Evolutionary conservation across 2,329 filamentous ascomycete genomes (phyloP), one percentile per base, ranked within the genome.

Genomic region (Exutisphaerella laricina): DNA sequence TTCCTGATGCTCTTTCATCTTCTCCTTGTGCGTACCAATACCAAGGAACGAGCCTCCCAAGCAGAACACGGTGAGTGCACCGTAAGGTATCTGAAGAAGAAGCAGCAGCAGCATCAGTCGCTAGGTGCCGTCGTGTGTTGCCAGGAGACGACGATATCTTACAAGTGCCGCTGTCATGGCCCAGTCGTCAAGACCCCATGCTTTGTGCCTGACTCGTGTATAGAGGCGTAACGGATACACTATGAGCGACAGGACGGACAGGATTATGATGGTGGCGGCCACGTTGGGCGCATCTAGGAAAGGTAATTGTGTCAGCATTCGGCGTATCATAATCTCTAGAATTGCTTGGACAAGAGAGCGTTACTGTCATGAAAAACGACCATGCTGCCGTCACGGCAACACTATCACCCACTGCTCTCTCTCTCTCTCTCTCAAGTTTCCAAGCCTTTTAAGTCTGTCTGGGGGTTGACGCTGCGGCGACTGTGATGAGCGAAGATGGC

Each of bases 131-230:
- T n/a, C n/a, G n/a, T n/a, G n/a, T n/a, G n/a, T n/a, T n/a, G n/a
- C n/a, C n/a, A n/a, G n/a, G n/a, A n/a, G n/a, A n/a, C n/a, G n/a
- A n/a, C n/a, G n/a, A n/a, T n/a, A n/a, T n/a, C 51, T 49, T 41
- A 53, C 50, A 23, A 43, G 29, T 14, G 43, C 50, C 20, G 32
- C 14, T 4, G 41, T 45, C 51, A 63, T 63, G 3, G 53, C 48
- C 56, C 56, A 61, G 20, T 63, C 61, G 23, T 64, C 61, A 6
- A 55, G 40, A 4, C 58, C 61, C 52, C 59, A 63, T 8, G 48
- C 41, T 14, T 43, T 45, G 23, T 46, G 43, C n/a, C 48, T 49
- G 9, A 53, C 36, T n/a, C 50, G 43, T 12, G 50, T 53, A 25
- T 53, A 53, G n/a, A 53, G 41, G 21, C 50, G 48, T 39, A 53